Conservation (phyloP, 495 filamentous ascomycete species). For the Wilcoxina mikolae region DNA sequence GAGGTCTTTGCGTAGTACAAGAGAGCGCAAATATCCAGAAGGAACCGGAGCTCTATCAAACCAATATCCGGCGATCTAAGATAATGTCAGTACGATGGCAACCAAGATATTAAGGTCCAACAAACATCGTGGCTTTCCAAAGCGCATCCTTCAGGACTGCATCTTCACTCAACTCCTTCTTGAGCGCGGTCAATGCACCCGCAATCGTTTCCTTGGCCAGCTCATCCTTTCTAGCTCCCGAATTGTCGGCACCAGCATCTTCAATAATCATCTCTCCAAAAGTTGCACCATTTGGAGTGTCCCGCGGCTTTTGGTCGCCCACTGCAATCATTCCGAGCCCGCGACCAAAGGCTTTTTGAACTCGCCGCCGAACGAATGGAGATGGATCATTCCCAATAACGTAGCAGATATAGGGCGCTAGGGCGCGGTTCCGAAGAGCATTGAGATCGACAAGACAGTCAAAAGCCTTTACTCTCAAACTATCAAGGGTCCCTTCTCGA, state of each 20-base stretch:
- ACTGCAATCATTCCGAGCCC: slow-evolving; percentile 67
- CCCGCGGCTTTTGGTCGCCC: slow-evolving; percentile 39
- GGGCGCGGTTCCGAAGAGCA: slow-evolving; percentile 40
- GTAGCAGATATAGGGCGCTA: slow-evolving; percentile 56
- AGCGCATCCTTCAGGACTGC: slow-evolving; percentile 49
- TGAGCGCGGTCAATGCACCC: slow-evolving; percentile 61
- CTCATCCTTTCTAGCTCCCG: slow-evolving; percentile 51
- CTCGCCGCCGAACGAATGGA: slow-evolving; percentile 55
- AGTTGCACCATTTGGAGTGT: slow-evolving; percentile 26
- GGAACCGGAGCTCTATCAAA: slow-evolving; percentile 55
- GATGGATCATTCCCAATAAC: slow-evolving; percentile 64
- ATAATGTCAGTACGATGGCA: slow-evolving; percentile 6
- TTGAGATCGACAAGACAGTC: slow-evolving; percentile 67
- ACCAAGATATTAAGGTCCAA: neutral
- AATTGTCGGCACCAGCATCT: slow-evolving; percentile 46
- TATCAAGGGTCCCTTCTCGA: slow-evolving; percentile 58
- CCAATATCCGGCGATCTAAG: slow-evolving; percentile 47
- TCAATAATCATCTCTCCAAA: slow-evolving; percentile 65
- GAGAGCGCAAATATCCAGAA: slow-evolving; percentile 60
- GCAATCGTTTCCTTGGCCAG: slow-evolving; percentile 59
- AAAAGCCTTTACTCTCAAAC: slow-evolving; percentile 71
- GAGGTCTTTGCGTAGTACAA: slow-evolving; percentile 54
- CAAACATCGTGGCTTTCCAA: slow-evolving; percentile 50
- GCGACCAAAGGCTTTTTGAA: slow-evolving; percentile 52
- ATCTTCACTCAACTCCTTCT: slow-evolving; percentile 50